phyloP scores from a whole-genome alignment of 2,329 filamentous ascomycete species.

The Monosporascus sp. region DNA sequence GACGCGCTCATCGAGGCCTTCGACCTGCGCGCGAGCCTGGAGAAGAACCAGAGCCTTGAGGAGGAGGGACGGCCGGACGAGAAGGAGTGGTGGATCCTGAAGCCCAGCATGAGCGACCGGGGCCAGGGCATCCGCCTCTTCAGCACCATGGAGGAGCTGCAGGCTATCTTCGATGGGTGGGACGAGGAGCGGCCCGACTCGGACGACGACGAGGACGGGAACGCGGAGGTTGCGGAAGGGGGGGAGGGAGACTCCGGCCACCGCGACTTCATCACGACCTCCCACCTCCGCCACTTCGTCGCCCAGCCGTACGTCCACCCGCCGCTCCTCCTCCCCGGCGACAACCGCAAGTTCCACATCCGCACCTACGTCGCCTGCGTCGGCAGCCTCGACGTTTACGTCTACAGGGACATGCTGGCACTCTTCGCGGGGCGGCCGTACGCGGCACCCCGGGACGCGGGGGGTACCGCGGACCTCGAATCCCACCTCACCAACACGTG shows the following conservation, averaged over 20 bases:
- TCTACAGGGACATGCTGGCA: constrained; percentile 87
- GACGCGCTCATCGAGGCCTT: constrained; percentile 88
- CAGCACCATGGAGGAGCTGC: constrained; percentile 76
- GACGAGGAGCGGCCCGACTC: constrained; percentile 63
- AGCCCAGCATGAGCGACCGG: constrained; percentile 94
- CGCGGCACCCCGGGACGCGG: constrained; percentile 49
- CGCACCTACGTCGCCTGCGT: constrained; percentile 82
- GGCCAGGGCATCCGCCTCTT: constrained; percentile 92
- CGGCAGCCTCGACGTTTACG: constrained; percentile 73
- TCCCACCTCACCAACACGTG: constrained; percentile 94
- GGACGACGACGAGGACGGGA: constrained; percentile 59
- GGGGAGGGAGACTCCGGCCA: constrained; percentile 25
- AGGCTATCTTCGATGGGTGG: constrained; percentile 86
- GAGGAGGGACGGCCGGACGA: constrained; percentile 24
- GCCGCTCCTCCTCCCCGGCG: constrained; percentile 65
- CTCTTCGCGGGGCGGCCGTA: constrained; percentile 81
- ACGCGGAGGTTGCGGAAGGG: constrained; percentile 15
- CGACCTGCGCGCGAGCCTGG: constrained; percentile 75
- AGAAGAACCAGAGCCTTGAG: constrained; percentile 52
- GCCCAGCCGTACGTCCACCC: constrained; percentile 92
- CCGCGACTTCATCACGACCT: constrained; percentile 65
- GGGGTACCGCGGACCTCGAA: constrained; percentile 50
- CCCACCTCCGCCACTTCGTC: constrained; percentile 91
- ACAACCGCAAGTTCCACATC: constrained; percentile 85
- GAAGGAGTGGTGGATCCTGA: constrained; percentile 94